Evolutionary conservation across 2,329 filamentous ascomycete genomes (phyloP).

Genomic region (Neopestalotiopsis rosae): DNA sequence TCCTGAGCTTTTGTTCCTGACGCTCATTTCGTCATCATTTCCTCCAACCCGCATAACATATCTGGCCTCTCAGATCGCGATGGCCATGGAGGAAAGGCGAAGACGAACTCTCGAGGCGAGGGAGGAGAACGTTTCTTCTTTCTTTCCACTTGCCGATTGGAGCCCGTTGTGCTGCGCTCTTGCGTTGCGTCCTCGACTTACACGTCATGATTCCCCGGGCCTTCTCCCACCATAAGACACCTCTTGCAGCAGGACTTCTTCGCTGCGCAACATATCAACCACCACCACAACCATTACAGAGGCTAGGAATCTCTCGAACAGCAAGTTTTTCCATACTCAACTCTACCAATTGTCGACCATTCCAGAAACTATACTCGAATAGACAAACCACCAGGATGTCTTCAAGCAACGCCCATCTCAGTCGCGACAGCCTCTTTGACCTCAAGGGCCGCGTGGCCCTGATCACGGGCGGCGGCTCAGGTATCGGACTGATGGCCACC

Average conservation of each 20-base stretch:
- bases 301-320: background rate
- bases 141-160: background rate
- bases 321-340: background rate
- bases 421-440: constrained; percentile 45
- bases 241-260: background rate
- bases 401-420: constrained; percentile 38
- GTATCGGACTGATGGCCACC: constrained; percentile 72
- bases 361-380: background rate
- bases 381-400: constrained; percentile 29
- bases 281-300: background rate
- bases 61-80: background rate
- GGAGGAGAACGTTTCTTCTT: background rate
- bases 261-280: background rate
- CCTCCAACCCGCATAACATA: background rate
- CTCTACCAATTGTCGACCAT: background rate
- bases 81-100: background rate
- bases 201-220: constrained; percentile 15
- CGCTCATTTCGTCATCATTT: constrained; percentile 10
- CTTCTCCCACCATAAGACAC: constrained; percentile 11
- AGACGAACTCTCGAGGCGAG: background rate
- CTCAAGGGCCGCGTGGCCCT: constrained; percentile 49
- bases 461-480: constrained; percentile 59
- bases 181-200: background rate
- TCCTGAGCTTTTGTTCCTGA: background rate
- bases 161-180: background rate